A percentile compares a stretch with the other conserved stretches of the same genome.
phyloP scores from a whole-genome alignment of 2,329 filamentous ascomycete species.

The Aspergillus sp. region DNA sequence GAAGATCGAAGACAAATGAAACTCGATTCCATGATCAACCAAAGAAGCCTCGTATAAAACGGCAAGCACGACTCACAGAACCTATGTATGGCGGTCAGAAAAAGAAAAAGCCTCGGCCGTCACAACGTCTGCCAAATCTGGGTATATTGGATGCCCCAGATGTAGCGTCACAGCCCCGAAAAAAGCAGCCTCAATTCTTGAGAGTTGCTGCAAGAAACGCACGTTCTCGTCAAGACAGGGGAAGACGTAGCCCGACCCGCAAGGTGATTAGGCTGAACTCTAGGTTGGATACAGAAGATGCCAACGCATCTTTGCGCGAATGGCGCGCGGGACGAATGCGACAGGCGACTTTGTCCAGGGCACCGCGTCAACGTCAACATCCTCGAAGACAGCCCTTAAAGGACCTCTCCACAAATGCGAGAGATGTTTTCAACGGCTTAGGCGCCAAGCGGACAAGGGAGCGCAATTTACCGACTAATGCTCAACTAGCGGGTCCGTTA shows the following conservation, averaged over 20 bases:
- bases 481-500: neutral
- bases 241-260: constrained; percentile 51
- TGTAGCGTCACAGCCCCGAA: constrained; percentile 26
- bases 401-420: constrained; percentile 22
- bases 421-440: neutral
- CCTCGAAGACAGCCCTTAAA: constrained; percentile 24
- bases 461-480: neutral
- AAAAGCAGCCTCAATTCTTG: constrained; percentile 54
- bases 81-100: constrained; percentile 23
- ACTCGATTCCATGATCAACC: constrained; percentile 7
- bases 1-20: constrained; percentile 1
- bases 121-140: constrained; percentile 28
- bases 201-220: constrained; percentile 56
- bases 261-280: constrained; percentile 56
- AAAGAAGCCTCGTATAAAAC: constrained; percentile 28
- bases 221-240: constrained; percentile 48
- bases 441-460: constrained; percentile 3
- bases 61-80: constrained; percentile 40
- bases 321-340: constrained; percentile 52
- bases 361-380: constrained; percentile 14
- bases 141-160: constrained; percentile 55
- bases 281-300: constrained; percentile 55
- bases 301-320: constrained; percentile 48
- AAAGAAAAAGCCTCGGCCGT: constrained; percentile 20
- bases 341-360: constrained; percentile 23